Percentiles rank a stretch among this genome's conserved stretches.
Conservation (phyloP, 257 asterid species). For the Nicotiana obtusifolia region DNA sequence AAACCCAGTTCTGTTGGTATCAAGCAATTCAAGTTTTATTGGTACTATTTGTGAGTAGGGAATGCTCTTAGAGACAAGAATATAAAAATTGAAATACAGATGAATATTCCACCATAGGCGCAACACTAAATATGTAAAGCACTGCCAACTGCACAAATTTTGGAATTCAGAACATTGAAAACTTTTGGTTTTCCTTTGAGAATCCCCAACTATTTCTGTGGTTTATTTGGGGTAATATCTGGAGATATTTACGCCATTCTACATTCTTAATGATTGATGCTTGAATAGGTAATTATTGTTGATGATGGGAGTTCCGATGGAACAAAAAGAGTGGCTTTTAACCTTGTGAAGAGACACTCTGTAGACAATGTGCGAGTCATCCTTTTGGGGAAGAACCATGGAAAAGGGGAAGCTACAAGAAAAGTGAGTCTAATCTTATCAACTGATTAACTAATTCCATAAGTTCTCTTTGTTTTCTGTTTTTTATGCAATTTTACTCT, state of each 20-base stretch:
- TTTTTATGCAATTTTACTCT: neutral
- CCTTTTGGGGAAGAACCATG: conserved; percentile 92
- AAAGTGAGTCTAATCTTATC: conserved; percentile 64
- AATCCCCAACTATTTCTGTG: neutral
- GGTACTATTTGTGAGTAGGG: neutral
- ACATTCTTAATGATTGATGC: conserved; percentile 12
- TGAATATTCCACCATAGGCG: neutral
- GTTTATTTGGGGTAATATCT: neutral
- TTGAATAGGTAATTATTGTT: conserved; percentile 70
- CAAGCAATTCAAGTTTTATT: neutral
- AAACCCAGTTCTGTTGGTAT: neutral
- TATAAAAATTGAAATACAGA: neutral
- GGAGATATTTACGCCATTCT: neutral
- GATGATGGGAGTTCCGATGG: conserved; percentile 97
- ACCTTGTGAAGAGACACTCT: conserved; percentile 71
- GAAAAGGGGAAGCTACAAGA: conserved; percentile 98
- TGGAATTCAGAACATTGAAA: neutral
- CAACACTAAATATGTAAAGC: neutral
- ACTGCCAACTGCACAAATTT: neutral
- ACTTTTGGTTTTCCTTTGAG: neutral
- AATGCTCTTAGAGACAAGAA: neutral
- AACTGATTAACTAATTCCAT: conserved; percentile 8
- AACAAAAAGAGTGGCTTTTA: conserved; percentile 80
- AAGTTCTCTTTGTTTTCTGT: neutral
- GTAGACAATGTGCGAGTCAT: conserved; percentile 81